Evolutionary conservation across 495 filamentous ascomycete species (phyloP).

Genomic region (Penicillium steckii): DNA sequence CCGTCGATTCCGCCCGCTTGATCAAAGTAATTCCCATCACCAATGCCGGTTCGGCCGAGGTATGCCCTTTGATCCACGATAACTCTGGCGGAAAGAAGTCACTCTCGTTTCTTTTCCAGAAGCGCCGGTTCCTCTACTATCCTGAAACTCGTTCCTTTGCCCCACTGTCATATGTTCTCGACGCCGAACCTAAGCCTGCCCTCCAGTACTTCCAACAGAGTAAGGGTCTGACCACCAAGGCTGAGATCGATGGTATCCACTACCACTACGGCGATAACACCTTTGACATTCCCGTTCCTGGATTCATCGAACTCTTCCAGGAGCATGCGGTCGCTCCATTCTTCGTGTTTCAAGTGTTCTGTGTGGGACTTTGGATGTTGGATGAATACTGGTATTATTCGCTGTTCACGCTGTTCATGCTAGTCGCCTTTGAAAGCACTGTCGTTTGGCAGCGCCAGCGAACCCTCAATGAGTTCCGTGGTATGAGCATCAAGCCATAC

Average conservation of each 20-base stretch:
- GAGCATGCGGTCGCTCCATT: slow-evolving; percentile 98
- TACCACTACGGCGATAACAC: slow-evolving; percentile 96
- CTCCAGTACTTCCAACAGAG: slow-evolving; percentile 76
- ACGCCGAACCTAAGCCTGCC: slow-evolving; percentile 74
- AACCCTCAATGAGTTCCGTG: slow-evolving; percentile 94
- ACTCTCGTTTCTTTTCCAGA: slow-evolving; percentile 94
- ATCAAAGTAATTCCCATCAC: slow-evolving; percentile 92
- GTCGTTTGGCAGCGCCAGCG: slow-evolving; percentile 99
- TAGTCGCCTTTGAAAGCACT: slow-evolving; percentile 95
- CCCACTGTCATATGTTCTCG: slow-evolving; percentile 81
- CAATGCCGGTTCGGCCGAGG: slow-evolving; percentile 88
- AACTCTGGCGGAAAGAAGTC: slow-evolving; percentile 69
- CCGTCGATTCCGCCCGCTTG: slow-evolving; percentile 72
- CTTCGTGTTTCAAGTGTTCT: slow-evolving; percentile 99
- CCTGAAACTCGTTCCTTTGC: slow-evolving; percentile 66
- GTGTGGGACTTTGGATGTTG: slow-evolving; percentile 96
- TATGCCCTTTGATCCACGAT: slow-evolving; percentile 75
- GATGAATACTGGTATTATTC: slow-evolving; percentile 99
- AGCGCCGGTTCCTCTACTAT: slow-evolving; percentile 90
- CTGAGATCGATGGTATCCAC: slow-evolving; percentile 73
- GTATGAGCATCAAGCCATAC: slow-evolving; percentile 99
- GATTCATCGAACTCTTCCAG: slow-evolving; percentile 92
- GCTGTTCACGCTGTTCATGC: slow-evolving; percentile 97
- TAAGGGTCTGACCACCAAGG: slow-evolving; percentile 64
- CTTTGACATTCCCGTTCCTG: slow-evolving; percentile 96